These are phyloP conservation scores for Dianthus caryophyllus DNA, from an alignment of 148 eudicot species.

Conservation along the genomic window DNA sequence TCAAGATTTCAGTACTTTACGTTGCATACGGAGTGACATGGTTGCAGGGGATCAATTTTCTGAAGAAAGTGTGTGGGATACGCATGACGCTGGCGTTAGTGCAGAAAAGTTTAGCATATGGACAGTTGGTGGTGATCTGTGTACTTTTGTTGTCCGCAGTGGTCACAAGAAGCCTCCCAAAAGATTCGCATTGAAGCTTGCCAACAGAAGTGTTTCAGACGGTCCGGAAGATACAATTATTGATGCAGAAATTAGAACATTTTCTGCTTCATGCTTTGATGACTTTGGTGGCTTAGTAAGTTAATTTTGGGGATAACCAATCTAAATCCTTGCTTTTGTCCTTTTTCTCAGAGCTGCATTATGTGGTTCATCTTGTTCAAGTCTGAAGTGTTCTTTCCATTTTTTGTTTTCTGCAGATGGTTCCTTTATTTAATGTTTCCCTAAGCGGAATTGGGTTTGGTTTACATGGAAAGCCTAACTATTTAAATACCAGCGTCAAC, in stretches of 20 bases:
- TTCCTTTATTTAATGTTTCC: conserved; percentile 78
- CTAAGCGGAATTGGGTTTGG: conserved; percentile 67
- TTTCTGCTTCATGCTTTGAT: conserved; percentile 93
- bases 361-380: conserved; percentile 1
- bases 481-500: conserved; percentile 53
- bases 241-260: conserved; percentile 81
- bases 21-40: conserved; percentile 92
- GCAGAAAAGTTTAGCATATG: conserved; percentile 78
- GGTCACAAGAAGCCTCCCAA: conserved; percentile 84
- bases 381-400: background rate
- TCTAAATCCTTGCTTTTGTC: background rate
- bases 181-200: conserved; percentile 82
- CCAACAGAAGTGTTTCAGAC: conserved; percentile 47
- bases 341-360: background rate
- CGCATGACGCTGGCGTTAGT: conserved; percentile 49
- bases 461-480: conserved; percentile 70
- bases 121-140: conserved; percentile 72
- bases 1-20: conserved; percentile 57
- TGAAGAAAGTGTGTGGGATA: conserved; percentile 88
- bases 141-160: conserved; percentile 70
- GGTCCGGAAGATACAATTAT: conserved; percentile 74
- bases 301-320: background rate
- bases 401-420: conserved; percentile 58
- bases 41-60: conserved; percentile 76
- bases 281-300: conserved; percentile 97